These are phyloP conservation scores for Coemansia asiatica DNA, from an alignment of 192 early-diverging fungal species.

Conservation along the genomic window DNA sequence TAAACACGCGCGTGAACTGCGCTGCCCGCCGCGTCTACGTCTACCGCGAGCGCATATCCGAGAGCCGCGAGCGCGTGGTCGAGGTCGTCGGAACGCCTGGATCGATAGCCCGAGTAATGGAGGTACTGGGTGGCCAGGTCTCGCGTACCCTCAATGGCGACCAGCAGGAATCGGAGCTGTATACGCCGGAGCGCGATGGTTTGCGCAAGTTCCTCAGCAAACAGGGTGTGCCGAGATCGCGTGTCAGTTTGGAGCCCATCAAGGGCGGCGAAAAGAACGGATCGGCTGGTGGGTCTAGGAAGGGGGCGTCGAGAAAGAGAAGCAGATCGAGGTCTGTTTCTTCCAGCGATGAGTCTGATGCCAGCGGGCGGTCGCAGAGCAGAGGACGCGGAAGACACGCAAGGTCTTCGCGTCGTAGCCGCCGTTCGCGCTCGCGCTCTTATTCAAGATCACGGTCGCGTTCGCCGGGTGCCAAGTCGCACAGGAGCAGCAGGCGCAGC, in stretches of 20 bases:
- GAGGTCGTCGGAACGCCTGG: conserved; percentile 51
- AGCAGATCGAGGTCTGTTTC: conserved; percentile 18
- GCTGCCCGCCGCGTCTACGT: conserved; percentile 51
- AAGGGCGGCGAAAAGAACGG: conserved; percentile 13
- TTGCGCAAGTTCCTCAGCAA: conserved; percentile 51
- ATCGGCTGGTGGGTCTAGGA: not conserved
- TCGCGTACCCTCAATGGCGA: conserved; percentile 44
- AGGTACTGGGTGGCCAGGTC: conserved; percentile 45
- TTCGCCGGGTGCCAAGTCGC: conserved; percentile 5
- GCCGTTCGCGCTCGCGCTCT: conserved; percentile 14
- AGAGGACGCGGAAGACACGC: conserved; percentile 13
- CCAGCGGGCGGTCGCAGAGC: conserved; percentile 28
- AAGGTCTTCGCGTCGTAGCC: conserved; percentile 13
- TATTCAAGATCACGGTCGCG: conserved; percentile 25
- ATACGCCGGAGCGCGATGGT: conserved; percentile 50
- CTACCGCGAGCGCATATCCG: conserved; percentile 56
- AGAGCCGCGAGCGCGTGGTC: conserved; percentile 54
- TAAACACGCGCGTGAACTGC: conserved; percentile 49
- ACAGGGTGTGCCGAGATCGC: conserved; percentile 44
- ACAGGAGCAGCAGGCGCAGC: conserved; percentile 18
- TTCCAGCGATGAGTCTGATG: conserved; percentile 15
- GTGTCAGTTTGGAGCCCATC: conserved; percentile 43
- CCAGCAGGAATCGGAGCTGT: conserved; percentile 47
- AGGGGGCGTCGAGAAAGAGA: conserved; percentile 8
- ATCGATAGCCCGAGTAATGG: conserved; percentile 37